Conservation (phyloP, 2,329 filamentous ascomycete genomes). For the Pseudocercospora fijiensis region DNA sequence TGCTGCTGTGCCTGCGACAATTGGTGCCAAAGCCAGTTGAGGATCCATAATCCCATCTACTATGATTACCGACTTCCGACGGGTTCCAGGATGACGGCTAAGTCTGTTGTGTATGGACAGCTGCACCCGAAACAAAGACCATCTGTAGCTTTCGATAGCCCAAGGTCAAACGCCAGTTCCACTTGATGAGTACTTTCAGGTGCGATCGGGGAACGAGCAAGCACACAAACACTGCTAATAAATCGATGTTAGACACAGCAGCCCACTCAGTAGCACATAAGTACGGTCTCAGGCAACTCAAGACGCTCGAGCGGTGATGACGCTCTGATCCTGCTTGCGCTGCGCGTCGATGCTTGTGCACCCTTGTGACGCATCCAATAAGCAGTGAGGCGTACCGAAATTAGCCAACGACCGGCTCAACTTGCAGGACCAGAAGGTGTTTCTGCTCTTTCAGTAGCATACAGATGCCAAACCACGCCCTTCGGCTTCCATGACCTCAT, state of each 20-base stretch:
- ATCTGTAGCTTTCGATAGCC: slow-evolving; percentile 14
- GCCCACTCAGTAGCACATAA: slow-evolving; percentile 11
- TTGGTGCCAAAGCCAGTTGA: slow-evolving; percentile 8
- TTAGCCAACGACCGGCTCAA: not conserved
- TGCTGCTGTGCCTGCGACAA: slow-evolving; percentile 13
- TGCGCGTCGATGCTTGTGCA: slow-evolving; percentile 9
- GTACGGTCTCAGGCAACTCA: slow-evolving; percentile 9
- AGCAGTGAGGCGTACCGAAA: slow-evolving; percentile 8
- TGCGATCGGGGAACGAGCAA: slow-evolving; percentile 8
- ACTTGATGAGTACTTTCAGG: slow-evolving; percentile 1
- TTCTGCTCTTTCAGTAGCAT: not conserved
- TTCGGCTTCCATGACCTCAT: slow-evolving; percentile 14
- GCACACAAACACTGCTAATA: slow-evolving; percentile 15
- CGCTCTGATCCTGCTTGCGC: slow-evolving; percentile 14
- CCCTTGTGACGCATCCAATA: slow-evolving; percentile 10
- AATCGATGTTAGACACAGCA: slow-evolving; percentile 13
- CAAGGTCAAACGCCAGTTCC: slow-evolving; percentile 6
- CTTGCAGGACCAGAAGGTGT: not conserved
- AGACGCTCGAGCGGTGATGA: slow-evolving; percentile 17
- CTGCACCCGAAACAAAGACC: slow-evolving; percentile 17
- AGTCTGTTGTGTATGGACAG: slow-evolving; percentile 13
- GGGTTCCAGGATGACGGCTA: slow-evolving; percentile 14
- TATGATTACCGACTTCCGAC: slow-evolving; percentile 10
- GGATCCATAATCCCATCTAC: not conserved
- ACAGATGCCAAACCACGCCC: slow-evolving; percentile 8